phyloP scores from a whole-genome alignment of 208 protist species.

The Sergeia podlipaevii region DNA sequence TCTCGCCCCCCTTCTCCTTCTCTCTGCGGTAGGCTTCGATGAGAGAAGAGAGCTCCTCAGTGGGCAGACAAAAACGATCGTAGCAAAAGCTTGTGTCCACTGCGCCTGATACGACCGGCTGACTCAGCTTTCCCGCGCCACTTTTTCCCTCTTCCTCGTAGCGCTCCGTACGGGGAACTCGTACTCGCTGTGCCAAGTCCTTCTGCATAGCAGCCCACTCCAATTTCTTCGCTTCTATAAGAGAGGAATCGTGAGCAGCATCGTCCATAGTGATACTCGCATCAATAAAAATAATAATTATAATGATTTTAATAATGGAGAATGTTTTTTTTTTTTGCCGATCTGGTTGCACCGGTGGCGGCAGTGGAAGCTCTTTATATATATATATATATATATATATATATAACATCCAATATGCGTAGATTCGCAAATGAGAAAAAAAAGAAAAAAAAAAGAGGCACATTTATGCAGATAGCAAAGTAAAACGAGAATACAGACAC shows the following conservation, averaged over 20 bases:
- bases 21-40: too few relatives aligned
- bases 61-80: too few relatives aligned
- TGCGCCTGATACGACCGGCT: too few relatives aligned
- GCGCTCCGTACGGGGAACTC: slow-evolving; percentile 23
- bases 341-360: not conserved
- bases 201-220: slow-evolving; percentile 30
- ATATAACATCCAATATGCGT: too few relatives aligned
- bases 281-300: not conserved
- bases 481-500: not conserved
- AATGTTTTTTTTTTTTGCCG: not conserved
- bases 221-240: slow-evolving; percentile 10
- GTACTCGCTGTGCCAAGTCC: slow-evolving; percentile 16
- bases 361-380: not conserved
- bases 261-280: not conserved
- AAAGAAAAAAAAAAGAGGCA: slow-evolving; percentile 9
- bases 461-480: not conserved
- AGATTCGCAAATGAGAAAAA: not conserved
- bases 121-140: too few relatives aligned
- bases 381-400: not conserved
- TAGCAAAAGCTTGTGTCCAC: too few relatives aligned
- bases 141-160: too few relatives aligned
- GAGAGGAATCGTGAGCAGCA: not conserved
- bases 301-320: not conserved
- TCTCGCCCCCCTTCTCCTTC: too few relatives aligned
- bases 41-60: too few relatives aligned